Conservation (phyloP, 2,329 filamentous ascomycete species). For the Ceratocystis alfenasii region DNA sequence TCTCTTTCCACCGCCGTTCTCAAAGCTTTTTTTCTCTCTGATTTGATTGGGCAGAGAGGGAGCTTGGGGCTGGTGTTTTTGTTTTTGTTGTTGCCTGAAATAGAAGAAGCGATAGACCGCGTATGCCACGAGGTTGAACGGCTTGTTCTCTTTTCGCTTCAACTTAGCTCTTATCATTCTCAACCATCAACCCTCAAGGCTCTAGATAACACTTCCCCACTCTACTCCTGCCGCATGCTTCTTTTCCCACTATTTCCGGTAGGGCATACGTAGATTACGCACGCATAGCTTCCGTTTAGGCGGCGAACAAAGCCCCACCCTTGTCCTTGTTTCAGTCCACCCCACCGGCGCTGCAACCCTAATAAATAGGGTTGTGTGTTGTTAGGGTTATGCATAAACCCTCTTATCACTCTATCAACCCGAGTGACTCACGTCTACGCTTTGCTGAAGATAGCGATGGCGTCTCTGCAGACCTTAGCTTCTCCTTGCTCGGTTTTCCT, state of each 20-base stretch:
- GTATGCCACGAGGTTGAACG: background rate
- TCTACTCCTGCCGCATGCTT: background rate
- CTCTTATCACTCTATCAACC: background rate
- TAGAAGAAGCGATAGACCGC: too few relatives aligned
- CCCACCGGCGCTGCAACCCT: background rate
- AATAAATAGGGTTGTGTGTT: background rate
- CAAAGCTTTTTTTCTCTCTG: background rate
- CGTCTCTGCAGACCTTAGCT: background rate
- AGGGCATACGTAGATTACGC: background rate
- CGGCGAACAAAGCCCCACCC: background rate
- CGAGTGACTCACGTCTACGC: conserved; percentile 10
- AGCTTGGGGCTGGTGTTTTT: background rate
- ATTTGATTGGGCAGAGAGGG: background rate
- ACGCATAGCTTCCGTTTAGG: background rate
- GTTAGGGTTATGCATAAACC: background rate
- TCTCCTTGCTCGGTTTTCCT: background rate
- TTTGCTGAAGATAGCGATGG: background rate
- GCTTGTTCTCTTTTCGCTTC: background rate
- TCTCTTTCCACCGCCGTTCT: background rate
- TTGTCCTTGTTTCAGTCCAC: too few relatives aligned
- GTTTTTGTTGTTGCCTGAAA: background rate
- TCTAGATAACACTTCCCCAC: background rate
- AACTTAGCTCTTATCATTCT: background rate
- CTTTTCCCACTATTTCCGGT: background rate
- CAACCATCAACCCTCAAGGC: background rate